phyloP scores from a whole-genome alignment of 1,284 basidiomycete species.

The Heliocybe sulcata region DNA sequence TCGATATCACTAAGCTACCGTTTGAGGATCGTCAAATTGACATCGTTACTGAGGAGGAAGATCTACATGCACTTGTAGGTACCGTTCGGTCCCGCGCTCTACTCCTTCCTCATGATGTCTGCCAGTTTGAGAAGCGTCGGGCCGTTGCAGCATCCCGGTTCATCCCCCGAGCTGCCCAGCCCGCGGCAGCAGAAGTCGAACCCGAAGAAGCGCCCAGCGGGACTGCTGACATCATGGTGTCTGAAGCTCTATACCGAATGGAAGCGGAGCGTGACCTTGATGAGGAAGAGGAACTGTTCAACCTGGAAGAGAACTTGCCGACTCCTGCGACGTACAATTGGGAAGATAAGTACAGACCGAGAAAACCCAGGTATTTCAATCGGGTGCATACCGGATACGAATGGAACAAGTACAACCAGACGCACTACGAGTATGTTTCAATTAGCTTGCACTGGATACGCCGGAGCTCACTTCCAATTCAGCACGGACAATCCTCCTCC shows the following conservation, averaged over 20 bases:
- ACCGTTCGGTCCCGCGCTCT: neutral
- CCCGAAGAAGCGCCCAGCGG: conserved; percentile 48
- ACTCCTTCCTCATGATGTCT: conserved; percentile 5
- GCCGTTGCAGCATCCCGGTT: conserved; percentile 78
- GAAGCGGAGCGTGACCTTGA: conserved; percentile 90
- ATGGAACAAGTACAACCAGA: conserved; percentile 99
- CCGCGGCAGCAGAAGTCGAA: conserved; percentile 39
- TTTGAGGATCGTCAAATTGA: conserved; percentile 77
- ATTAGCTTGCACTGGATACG: conserved; percentile 2
- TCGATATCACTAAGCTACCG: conserved; percentile 65
- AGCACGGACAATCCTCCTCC: conserved; percentile 95
- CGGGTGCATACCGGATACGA: conserved; percentile 99
- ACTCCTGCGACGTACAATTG: conserved; percentile 87
- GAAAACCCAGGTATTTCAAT: conserved; percentile 98
- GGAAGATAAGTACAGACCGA: conserved; percentile 98
- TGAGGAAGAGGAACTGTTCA: conserved; percentile 93
- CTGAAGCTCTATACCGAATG: conserved; percentile 80
- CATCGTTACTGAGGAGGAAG: conserved; percentile 66
- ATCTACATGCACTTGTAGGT: conserved; percentile 61
- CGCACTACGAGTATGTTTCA: conserved; percentile 86
- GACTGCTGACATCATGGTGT: conserved; percentile 76
- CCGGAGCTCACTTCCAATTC: conserved; percentile 10
- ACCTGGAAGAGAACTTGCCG: conserved; percentile 81
- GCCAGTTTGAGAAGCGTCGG: conserved; percentile 70
- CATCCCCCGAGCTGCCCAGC: conserved; percentile 61